Evolutionary conservation across 371 early-diverging fungal species (phyloP).

Genomic region (Dinochytrium kinnereticum): DNA sequence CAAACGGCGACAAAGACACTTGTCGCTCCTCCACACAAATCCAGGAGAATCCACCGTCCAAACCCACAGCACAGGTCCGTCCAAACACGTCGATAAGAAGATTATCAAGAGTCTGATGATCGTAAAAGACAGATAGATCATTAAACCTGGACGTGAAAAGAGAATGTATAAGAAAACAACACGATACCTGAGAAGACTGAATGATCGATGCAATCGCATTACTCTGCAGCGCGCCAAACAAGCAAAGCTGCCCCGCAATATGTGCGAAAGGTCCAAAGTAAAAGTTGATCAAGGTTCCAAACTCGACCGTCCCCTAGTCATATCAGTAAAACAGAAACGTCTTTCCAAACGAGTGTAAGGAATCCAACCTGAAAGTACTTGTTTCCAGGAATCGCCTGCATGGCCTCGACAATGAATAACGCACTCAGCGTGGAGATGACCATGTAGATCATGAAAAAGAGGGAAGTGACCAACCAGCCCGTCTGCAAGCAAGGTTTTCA

Average conservation of each 20-base stretch:
- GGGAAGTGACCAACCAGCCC: conserved; percentile 43
- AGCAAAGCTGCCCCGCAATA: conserved; percentile 49
- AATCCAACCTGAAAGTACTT: conserved; percentile 58
- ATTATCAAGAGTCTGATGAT: conserved; percentile 14
- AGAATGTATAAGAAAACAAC: too few relatives aligned
- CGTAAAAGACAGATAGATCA: not conserved
- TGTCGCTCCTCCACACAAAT: not conserved
- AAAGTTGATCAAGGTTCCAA: conserved; percentile 60
- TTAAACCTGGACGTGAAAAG: not conserved
- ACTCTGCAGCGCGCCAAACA: conserved; percentile 52
- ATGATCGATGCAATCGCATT: conserved; percentile 35
- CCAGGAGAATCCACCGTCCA: not conserved
- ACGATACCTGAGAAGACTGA: conserved; percentile 37
- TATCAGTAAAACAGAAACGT: not conserved
- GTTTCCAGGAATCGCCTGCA: conserved; percentile 80
- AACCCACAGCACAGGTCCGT: conserved; percentile 4
- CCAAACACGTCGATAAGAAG: conserved; percentile 13
- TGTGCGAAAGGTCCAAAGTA: conserved; percentile 53
- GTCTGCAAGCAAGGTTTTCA: conserved; percentile 23
- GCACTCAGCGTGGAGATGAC: conserved; percentile 48
- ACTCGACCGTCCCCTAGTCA: conserved; percentile 57
- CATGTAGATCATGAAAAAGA: conserved; percentile 45
- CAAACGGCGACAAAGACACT: conserved; percentile 28
- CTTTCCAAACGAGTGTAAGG: not conserved
- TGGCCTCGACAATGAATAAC: conserved; percentile 77